These are phyloP conservation scores for Strobilomyces echinocephalus DNA, from an alignment of 768 basidiomycete species.

Conservation along the genomic window DNA sequence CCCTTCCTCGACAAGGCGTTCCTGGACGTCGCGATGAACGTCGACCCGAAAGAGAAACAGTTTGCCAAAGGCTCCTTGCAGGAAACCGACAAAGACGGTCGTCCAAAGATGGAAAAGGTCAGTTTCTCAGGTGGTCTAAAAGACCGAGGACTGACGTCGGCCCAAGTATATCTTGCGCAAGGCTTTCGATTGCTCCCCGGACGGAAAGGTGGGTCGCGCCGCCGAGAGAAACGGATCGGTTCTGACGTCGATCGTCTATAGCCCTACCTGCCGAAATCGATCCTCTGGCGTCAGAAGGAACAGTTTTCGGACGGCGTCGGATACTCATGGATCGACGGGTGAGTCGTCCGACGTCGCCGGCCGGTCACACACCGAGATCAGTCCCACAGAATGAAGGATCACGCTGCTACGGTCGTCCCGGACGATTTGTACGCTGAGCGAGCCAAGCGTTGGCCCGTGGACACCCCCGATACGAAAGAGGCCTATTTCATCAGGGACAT, in stretches of 20 bases:
- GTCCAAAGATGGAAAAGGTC: conserved; percentile 95
- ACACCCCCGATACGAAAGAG: conserved; percentile 94
- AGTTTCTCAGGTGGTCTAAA: too few species aligned
- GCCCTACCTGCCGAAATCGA: conserved; percentile 91
- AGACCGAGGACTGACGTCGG: too few species aligned
- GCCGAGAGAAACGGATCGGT: neutral
- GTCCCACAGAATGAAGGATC: conserved; percentile 73
- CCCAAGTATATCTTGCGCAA: conserved; percentile 87
- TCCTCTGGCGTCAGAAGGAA: conserved; percentile 98
- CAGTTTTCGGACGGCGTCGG: conserved; percentile 99
- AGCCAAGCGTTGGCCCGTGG: conserved; percentile 67
- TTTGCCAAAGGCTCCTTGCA: conserved; percentile 79
- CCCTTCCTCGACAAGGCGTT: conserved; percentile 98
- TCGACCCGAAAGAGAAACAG: conserved; percentile 83
- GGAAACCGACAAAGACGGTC: conserved; percentile 76
- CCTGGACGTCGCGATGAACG: conserved; percentile 89
- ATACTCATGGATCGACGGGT: conserved; percentile 99
- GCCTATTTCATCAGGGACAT: conserved; percentile 90
- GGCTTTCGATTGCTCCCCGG: conserved; percentile 85
- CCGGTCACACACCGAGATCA: neutral
- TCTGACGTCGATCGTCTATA: conserved; percentile 24
- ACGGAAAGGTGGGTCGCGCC: conserved; percentile 53
- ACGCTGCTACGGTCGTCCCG: conserved; percentile 68
- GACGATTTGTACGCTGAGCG: conserved; percentile 78
- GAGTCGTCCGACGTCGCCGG: conserved; percentile 15